Evolutionary conservation across 345 rosid genomes (phyloP).

Genomic region (Noccaea bulbosa): DNA sequence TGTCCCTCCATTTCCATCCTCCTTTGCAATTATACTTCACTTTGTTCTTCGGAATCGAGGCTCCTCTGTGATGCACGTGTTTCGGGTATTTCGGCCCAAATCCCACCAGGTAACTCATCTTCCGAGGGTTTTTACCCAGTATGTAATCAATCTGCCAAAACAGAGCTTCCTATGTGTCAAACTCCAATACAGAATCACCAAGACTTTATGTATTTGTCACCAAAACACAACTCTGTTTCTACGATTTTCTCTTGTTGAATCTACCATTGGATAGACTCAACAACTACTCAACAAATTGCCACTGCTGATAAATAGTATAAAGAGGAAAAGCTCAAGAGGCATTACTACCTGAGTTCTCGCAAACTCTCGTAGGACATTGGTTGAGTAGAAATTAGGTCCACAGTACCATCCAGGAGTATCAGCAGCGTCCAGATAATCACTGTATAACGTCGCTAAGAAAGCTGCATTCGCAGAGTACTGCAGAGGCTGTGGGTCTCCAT

Average conservation of each 20-base stretch:
- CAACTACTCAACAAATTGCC: neutral
- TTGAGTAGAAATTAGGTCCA: constrained; percentile 86
- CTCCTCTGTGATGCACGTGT: constrained; percentile 91
- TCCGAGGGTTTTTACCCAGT: constrained; percentile 90
- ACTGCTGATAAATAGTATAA: neutral
- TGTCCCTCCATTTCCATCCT: constrained; percentile 98
- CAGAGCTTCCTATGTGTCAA: neutral
- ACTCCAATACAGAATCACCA: constrained; percentile 1
- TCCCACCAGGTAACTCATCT: constrained; percentile 93
- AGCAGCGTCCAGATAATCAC: constrained; percentile 96
- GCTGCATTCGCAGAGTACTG: constrained; percentile 95
- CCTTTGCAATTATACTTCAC: constrained; percentile 86
- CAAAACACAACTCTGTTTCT: neutral
- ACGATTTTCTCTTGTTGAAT: neutral
- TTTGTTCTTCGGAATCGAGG: constrained; percentile 88
- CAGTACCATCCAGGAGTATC: constrained; percentile 98
- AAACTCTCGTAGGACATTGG: constrained; percentile 72
- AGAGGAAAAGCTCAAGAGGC: neutral
- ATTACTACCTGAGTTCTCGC: constrained; percentile 87
- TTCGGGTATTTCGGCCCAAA: constrained; percentile 78
- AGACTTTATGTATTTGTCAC: neutral
- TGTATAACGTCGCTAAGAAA: constrained; percentile 73
- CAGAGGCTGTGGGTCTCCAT: constrained; percentile 95
- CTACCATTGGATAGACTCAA: neutral
- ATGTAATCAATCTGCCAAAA: constrained; percentile 77